Percentiles rank a stretch among this genome's conserved stretches.
Evolutionary conservation across 2,329 filamentous ascomycete species (phyloP).

Genomic region (Claviceps sp.): DNA sequence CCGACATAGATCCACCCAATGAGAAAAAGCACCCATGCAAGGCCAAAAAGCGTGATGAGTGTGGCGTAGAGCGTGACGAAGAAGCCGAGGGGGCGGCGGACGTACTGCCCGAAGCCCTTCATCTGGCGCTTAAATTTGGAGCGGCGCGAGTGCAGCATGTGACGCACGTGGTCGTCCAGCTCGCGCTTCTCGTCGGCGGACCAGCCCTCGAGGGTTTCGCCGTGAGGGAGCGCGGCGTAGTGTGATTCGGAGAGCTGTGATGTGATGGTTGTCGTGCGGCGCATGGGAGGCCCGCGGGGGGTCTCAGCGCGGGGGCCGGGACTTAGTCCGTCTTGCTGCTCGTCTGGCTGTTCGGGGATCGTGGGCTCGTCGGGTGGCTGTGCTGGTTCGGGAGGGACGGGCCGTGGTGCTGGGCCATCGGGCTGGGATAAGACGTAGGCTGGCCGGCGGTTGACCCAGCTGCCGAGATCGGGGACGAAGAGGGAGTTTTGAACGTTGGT

Average conservation of each 20-base stretch:
- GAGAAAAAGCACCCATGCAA: slow-evolving; percentile 82
- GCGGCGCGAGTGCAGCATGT: slow-evolving; percentile 72
- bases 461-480: slow-evolving; percentile 70
- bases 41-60: slow-evolving; percentile 70
- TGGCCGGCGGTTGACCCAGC: slow-evolving; percentile 60
- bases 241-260: slow-evolving; percentile 55
- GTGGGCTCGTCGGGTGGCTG: slow-evolving; percentile 9
- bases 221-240: slow-evolving; percentile 69
- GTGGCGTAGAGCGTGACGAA: slow-evolving; percentile 73
- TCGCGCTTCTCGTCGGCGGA: slow-evolving; percentile 57
- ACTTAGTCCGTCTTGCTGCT: background rate
- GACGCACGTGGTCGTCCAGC: slow-evolving; percentile 74
- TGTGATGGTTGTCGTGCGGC: slow-evolving; percentile 45
- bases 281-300: slow-evolving; percentile 13
- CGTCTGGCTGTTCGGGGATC: background rate
- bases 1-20: slow-evolving; percentile 85
- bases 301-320: slow-evolving; percentile 10
- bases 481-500: slow-evolving; percentile 87
- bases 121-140: slow-evolving; percentile 67
- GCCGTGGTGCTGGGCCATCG: background rate
- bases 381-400: background rate
- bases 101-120: slow-evolving; percentile 71
- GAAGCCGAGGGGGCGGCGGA: slow-evolving; percentile 63
- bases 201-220: slow-evolving; percentile 61
- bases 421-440: slow-evolving; percentile 57